Percentiles rank a stretch among this genome's conserved stretches.
Conservation (phyloP, 2,329 filamentous ascomycete species). For the Onygena corvina region DNA sequence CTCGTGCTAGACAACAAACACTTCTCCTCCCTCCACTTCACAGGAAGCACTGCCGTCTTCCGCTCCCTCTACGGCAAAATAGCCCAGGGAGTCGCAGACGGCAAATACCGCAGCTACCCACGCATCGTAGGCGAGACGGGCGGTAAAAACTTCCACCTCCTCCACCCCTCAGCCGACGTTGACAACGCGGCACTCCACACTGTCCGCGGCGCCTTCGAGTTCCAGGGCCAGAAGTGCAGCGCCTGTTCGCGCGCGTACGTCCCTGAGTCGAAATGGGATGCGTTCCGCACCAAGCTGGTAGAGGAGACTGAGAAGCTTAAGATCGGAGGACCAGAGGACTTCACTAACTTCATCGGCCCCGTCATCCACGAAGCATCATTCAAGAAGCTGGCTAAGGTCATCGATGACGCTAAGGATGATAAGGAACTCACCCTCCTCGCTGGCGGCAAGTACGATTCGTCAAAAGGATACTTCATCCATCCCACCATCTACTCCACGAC, state of each 20-base stretch:
- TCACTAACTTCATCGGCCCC: slow-evolving; percentile 71
- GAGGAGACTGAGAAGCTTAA: slow-evolving; percentile 59
- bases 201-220: slow-evolving; percentile 78
- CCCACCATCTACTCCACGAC: slow-evolving; percentile 69
- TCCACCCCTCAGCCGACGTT: slow-evolving; percentile 66
- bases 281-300: slow-evolving; percentile 56
- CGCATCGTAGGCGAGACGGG: slow-evolving; percentile 84
- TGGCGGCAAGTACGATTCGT: slow-evolving; percentile 65
- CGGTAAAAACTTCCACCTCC: slow-evolving; percentile 84
- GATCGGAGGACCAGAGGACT: slow-evolving; percentile 57
- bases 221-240: slow-evolving; percentile 83
- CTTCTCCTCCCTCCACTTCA: slow-evolving; percentile 90
- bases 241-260: slow-evolving; percentile 73
- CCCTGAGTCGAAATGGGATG: slow-evolving; percentile 59
- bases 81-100: slow-evolving; percentile 65
- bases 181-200: slow-evolving; percentile 70
- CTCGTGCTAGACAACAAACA: slow-evolving; percentile 62
- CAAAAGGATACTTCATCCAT: slow-evolving; percentile 69
- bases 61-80: slow-evolving; percentile 78
- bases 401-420: slow-evolving; percentile 72
- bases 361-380: slow-evolving; percentile 76
- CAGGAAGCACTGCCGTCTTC: slow-evolving; percentile 85
- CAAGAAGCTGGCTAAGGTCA: slow-evolving; percentile 64
- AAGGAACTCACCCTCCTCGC: slow-evolving; percentile 57
- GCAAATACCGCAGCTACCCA: slow-evolving; percentile 72